These are phyloP conservation scores for Ampelomyces quisqualis DNA, from an alignment of 2,329 filamentous ascomycete genomes.

Conservation along the genomic window DNA sequence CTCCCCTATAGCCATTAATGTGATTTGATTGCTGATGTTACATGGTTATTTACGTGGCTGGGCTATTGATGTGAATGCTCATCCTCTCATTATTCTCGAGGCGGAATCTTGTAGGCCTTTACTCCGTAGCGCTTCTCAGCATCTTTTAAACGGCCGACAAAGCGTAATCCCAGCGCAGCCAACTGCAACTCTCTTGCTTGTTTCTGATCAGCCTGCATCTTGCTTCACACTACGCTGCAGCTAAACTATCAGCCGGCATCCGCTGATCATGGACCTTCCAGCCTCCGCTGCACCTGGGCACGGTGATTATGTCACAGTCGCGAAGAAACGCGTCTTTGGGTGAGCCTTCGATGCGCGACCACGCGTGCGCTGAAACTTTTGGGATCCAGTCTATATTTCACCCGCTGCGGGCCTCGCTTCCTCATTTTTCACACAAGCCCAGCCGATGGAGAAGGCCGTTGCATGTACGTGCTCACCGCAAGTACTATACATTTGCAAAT, in stretches of 20 bases:
- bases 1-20: constrained; percentile 10
- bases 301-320: constrained; percentile 34
- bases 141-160: constrained; percentile 16
- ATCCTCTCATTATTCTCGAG: constrained; percentile 22
- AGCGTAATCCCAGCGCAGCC: constrained; percentile 27
- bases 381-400: constrained; percentile 27
- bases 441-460: constrained; percentile 23
- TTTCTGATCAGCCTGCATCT: constrained; percentile 9
- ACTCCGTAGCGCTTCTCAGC: constrained; percentile 30
- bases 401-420: constrained; percentile 25
- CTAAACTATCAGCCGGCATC: constrained; percentile 33
- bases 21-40: no score
- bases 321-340: constrained; percentile 35
- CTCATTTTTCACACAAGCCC: constrained; percentile 19
- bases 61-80: constrained; percentile 18
- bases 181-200: constrained; percentile 28
- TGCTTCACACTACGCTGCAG: constrained; percentile 26
- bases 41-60: constrained; percentile 31
- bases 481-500: constrained; percentile 24
- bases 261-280: constrained; percentile 24
- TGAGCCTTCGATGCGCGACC: constrained; percentile 35
- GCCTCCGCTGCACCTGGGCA: constrained; percentile 27
- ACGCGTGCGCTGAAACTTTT: constrained; percentile 29
- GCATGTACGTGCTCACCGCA: constrained; percentile 22
- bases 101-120: no score